Percentiles rank a stretch among this genome's conserved stretches.
These are phyloP conservation scores for Candida succiphila DNA, from an alignment of 805 yeast species.

Conservation along the genomic window DNA sequence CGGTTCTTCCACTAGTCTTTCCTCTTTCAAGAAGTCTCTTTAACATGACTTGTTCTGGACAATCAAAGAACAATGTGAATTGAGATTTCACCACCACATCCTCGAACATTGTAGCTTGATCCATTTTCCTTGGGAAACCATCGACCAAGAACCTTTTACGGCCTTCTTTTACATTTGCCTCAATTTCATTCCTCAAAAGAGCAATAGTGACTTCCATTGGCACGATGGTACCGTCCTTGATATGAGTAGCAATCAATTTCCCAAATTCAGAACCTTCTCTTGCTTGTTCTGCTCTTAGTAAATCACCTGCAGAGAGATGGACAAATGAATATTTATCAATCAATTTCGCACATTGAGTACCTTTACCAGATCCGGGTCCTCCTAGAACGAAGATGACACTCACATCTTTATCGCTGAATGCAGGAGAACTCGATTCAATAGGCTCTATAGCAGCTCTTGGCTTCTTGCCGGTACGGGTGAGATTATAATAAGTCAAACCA, in stretches of 20 bases:
- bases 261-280: slow-evolving; percentile 81
- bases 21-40: slow-evolving; percentile 82
- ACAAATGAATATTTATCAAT: slow-evolving; percentile 75
- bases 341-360: slow-evolving; percentile 86
- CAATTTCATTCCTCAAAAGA: slow-evolving; percentile 70
- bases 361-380: slow-evolving; percentile 98
- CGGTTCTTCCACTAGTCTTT: slow-evolving; percentile 88
- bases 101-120: slow-evolving; percentile 93
- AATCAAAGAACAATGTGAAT: slow-evolving; percentile 67
- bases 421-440: slow-evolving; percentile 25
- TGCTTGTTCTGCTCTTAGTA: slow-evolving; percentile 83
- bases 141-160: slow-evolving; percentile 69
- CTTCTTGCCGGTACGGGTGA: slow-evolving; percentile 14
- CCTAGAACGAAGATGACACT: slow-evolving; percentile 87
- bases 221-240: slow-evolving; percentile 82
- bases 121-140: slow-evolving; percentile 98
- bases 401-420: slow-evolving; percentile 56
- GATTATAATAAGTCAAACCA: slow-evolving; percentile 23
- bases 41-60: slow-evolving; percentile 79
- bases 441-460: slow-evolving; percentile 19
- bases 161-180: slow-evolving; percentile 37
- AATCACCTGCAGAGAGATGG: slow-evolving; percentile 94
- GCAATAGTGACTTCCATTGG: slow-evolving; percentile 91
- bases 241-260: slow-evolving; percentile 71
- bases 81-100: slow-evolving; percentile 60